These are phyloP conservation scores for Zostera marina DNA, from an alignment of 116 monocot species.

Conservation along the genomic window DNA sequence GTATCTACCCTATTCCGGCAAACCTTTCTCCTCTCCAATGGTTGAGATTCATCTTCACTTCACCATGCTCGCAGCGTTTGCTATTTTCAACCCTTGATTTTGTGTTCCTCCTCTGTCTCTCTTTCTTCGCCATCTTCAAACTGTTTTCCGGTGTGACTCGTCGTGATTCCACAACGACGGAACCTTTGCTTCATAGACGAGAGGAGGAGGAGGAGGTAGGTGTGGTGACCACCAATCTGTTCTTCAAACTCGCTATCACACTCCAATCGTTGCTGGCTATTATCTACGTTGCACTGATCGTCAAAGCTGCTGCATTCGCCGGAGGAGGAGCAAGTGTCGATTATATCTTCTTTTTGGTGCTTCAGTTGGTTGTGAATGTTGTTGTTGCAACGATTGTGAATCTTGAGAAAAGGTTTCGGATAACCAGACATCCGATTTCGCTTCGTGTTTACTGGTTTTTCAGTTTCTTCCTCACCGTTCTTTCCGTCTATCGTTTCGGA, in stretches of 20 bases:
- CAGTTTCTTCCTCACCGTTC: slow-evolving; percentile 20
- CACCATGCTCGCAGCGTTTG: slow-evolving; percentile 47
- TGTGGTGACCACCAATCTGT: slow-evolving; percentile 6
- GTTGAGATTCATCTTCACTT: slow-evolving; percentile 56
- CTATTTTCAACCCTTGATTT: slow-evolving; percentile 39
- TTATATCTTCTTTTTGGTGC: slow-evolving; percentile 15
- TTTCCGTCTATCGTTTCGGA: slow-evolving; percentile 33
- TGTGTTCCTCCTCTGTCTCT: slow-evolving; percentile 29
- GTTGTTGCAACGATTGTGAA: slow-evolving; percentile 29
- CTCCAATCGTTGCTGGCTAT: slow-evolving; percentile 18
- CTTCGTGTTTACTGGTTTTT: slow-evolving; percentile 51
- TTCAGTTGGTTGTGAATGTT: slow-evolving; percentile 25
- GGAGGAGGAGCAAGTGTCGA: slow-evolving; percentile 8
- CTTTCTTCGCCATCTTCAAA: slow-evolving; percentile 14
- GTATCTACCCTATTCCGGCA: slow-evolving; percentile 10
- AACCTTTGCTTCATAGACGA: slow-evolving; percentile 17
- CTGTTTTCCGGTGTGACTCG: background rate
- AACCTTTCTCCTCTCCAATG: slow-evolving; percentile 9
- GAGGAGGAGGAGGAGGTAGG: background rate
- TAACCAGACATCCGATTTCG: slow-evolving; percentile 20
- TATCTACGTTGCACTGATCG: slow-evolving; percentile 5
- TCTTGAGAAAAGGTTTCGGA: slow-evolving; percentile 43
- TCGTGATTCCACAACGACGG: slow-evolving; percentile 2
- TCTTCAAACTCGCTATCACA: slow-evolving; percentile 26
- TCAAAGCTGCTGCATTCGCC: background rate